These are phyloP conservation scores for Neurospora crassa DNA, from an alignment of 2,329 filamentous ascomycete genomes.

Conservation along the genomic window DNA sequence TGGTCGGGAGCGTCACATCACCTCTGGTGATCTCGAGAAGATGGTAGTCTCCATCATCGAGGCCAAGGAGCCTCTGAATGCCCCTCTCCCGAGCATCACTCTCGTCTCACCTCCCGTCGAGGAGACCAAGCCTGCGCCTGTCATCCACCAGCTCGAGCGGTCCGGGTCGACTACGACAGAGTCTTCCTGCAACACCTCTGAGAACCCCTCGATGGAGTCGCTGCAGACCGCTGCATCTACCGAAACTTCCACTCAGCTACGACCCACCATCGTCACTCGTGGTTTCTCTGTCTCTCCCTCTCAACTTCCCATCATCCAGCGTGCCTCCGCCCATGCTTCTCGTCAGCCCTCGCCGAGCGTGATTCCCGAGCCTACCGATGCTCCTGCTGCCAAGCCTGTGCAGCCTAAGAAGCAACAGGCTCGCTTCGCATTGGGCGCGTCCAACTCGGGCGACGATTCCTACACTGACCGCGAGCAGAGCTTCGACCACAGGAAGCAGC, in stretches of 20 bases:
- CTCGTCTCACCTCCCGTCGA: slow-evolving; percentile 32
- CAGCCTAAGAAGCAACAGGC: slow-evolving; percentile 51
- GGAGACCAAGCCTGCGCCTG: slow-evolving; percentile 25
- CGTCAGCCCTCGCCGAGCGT: slow-evolving; percentile 41
- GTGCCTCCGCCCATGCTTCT: slow-evolving; percentile 35
- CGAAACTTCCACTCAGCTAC: slow-evolving; percentile 44
- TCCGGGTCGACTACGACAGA: slow-evolving; percentile 37
- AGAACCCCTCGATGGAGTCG: slow-evolving; percentile 39
- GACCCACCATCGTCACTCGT: slow-evolving; percentile 58
- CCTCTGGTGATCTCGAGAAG: slow-evolving; percentile 85
- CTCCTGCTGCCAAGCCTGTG: slow-evolving; percentile 55
- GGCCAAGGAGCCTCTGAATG: slow-evolving; percentile 60
- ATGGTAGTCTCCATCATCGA: slow-evolving; percentile 92
- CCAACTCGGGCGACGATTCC: slow-evolving; percentile 64
- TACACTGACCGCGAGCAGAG: slow-evolving; percentile 49
- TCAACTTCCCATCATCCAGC: slow-evolving; percentile 43
- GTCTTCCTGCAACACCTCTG: slow-evolving; percentile 50
- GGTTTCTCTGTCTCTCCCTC: slow-evolving; percentile 85
- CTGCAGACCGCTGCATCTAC: slow-evolving; percentile 23
- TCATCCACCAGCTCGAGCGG: slow-evolving; percentile 25
- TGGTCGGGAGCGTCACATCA: slow-evolving; percentile 76
- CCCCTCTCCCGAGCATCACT: slow-evolving; percentile 38
- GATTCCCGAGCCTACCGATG: slow-evolving; percentile 52
- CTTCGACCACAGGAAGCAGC: slow-evolving; percentile 32
- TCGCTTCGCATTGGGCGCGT: slow-evolving; percentile 72